Evolutionary conservation across 2,329 filamentous ascomycete species (phyloP).

Genomic region (Berkeleyomyces basicola): DNA sequence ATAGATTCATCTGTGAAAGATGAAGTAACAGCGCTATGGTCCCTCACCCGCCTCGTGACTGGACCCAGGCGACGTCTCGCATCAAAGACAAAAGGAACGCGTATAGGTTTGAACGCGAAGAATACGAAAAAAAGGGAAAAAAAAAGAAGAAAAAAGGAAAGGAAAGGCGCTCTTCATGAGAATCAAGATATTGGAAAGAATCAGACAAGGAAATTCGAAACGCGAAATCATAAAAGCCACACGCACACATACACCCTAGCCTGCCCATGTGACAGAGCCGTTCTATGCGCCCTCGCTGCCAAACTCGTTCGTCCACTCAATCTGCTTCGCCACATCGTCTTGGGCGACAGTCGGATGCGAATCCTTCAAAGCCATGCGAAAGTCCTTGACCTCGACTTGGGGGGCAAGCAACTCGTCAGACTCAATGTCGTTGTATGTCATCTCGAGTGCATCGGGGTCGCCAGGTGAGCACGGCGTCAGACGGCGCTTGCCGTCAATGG

Average conservation of each 20-base stretch:
- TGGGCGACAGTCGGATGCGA: constrained; percentile 79
- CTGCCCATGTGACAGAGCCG: neutral
- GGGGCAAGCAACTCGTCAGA: constrained; percentile 76
- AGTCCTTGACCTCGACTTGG: constrained; percentile 74
- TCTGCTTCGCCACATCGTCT: constrained; percentile 68
- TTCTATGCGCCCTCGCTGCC: constrained; percentile 62
- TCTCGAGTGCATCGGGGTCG: constrained; percentile 69
- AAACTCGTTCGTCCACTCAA: constrained; percentile 93
- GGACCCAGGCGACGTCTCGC: no score
- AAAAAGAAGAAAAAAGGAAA: neutral
- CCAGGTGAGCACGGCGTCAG: constrained; percentile 89
- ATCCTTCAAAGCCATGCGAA: constrained; percentile 77
- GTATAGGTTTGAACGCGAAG: no score
- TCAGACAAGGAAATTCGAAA: neutral
- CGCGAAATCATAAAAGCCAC: neutral
- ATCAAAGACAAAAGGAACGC: constrained; percentile 1
- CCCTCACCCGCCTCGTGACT: no score
- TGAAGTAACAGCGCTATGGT: no score
- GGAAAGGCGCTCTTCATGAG: neutral
- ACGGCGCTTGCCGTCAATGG: constrained; percentile 48
- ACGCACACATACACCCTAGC: neutral
- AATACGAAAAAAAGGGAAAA: neutral
- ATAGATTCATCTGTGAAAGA: no score
- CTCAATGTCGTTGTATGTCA: constrained; percentile 81
- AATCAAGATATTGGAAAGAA: neutral